Evolutionary conservation across 257 asterid genomes (phyloP), one percentile per base, ranked within the genome.

Genomic region (Echites panduratus): DNA sequence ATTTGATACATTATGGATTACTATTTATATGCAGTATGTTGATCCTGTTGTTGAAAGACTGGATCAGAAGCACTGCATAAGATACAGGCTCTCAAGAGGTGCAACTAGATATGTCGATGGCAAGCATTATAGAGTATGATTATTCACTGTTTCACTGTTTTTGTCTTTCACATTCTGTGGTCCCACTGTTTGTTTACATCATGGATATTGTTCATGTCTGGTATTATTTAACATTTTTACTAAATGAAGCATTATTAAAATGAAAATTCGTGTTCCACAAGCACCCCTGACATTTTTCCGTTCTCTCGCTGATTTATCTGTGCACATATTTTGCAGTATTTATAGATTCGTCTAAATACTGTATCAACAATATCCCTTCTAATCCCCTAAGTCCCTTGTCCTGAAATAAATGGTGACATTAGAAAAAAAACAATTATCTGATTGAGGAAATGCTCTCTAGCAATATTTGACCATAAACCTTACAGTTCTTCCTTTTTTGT

Each of bases 81-180:
- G 96, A 10, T 81, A 85, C 83, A 83, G 84, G 82, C 89, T 94
- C 56, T 84, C 92, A 76, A 89, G 96, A 76, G 86, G 83, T 44
- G 95, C 87, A 57, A 94, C 97, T 14, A 85, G 82, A 89, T 94
- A 94, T 82, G 72, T 79, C 41, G 71, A 87, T 66, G 96, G 96
- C 70, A 89, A 94, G 81, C 98, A 94, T 79, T 94, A 86, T 57
- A 87, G 92, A 89, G 98, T 94, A 87, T 66, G 80, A 66, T 57
- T 32, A n/a, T 54, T 14, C 24, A 13, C 50, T 24, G 16, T 44
- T 29, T 45, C 8, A 52, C 29, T 69, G 8, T 52, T 41, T 53
- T 4, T 54, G 14, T 54, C 35, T 16, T 13, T 49, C 47, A 22
- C 64, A 16, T 58, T 7, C 35, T 53, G 4, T 10, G 35, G 35